These are phyloP conservation scores for Dittrichia graveolens DNA, from an alignment of 129 eudicot species.

Conservation along the genomic window DNA sequence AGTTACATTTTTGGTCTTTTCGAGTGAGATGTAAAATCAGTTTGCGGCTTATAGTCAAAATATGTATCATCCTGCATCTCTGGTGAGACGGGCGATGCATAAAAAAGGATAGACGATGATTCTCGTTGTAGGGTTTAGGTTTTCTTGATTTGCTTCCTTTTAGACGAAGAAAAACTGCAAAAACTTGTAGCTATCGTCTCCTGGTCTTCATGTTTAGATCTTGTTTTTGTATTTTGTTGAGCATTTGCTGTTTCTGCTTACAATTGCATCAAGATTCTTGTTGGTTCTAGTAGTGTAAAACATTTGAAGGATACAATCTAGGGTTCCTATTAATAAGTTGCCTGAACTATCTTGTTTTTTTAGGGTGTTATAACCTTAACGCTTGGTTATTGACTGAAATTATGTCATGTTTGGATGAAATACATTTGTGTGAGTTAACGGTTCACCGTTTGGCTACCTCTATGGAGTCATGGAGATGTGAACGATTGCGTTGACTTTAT, in stretches of 20 bases:
- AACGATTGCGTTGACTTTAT: too few species aligned
- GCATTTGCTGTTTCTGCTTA: constrained; percentile 19
- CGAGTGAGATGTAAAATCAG: constrained; percentile 76
- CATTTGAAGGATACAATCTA: constrained; percentile 45
- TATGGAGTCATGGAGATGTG: too few species aligned
- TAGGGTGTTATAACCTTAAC: constrained; percentile 21
- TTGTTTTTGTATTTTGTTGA: constrained; percentile 10
- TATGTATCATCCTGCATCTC: constrained; percentile 56
- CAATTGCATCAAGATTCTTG: constrained; percentile 31
- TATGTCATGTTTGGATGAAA: constrained; percentile 18
- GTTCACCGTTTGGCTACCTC: too few species aligned
- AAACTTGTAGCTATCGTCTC: constrained; percentile 32
- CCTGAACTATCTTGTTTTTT: constrained; percentile 22
- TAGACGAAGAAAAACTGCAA: constrained; percentile 17
- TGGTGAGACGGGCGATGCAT: constrained; percentile 48
- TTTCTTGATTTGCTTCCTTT: constrained; percentile 27
- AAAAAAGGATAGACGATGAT: constrained; percentile 29
- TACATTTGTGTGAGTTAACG: neutral
- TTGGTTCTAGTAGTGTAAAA: constrained; percentile 39
- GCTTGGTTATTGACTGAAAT: constrained; percentile 10
- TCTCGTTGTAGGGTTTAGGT: constrained; percentile 26
- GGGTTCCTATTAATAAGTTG: constrained; percentile 46
- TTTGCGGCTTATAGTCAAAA: constrained; percentile 59
- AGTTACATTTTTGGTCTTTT: constrained; percentile 47
- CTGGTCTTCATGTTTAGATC: constrained; percentile 10